Conservation (phyloP, 1,284 basidiomycete genomes). For the Naganishia sp. region DNA sequence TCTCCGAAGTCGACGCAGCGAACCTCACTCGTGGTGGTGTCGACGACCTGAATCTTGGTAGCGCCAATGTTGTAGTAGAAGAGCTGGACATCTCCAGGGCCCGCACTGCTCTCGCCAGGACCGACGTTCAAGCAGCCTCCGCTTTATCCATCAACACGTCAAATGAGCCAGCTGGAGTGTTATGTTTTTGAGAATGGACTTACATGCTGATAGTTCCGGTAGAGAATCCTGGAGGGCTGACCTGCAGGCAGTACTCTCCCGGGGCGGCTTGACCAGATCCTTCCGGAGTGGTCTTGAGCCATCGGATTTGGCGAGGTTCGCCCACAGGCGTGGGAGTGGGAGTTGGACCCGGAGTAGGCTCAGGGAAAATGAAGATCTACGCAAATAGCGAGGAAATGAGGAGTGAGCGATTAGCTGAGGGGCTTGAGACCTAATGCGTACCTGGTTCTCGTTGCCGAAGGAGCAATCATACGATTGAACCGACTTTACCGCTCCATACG, state of each 20-base stretch:
- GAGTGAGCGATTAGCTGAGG: too few relatives aligned
- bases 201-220: not conserved
- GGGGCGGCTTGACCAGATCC: too few relatives aligned
- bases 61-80: conserved; percentile 9
- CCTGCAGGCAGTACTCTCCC: conserved; percentile 12
- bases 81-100: not conserved
- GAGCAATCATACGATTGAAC: conserved; percentile 15
- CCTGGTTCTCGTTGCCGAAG: conserved; percentile 23
- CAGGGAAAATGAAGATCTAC: conserved; percentile 9
- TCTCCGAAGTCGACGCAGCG: conserved; percentile 20
- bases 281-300: not conserved
- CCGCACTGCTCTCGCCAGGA: not conserved
- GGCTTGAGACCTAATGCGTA: not conserved
- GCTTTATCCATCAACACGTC: not conserved
- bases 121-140: not conserved
- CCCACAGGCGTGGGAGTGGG: not conserved
- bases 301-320: not conserved
- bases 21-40: not conserved
- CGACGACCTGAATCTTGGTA: conserved; percentile 1
- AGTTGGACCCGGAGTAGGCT: not conserved
- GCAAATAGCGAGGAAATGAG: not conserved
- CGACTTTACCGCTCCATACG: conserved; percentile 7
- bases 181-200: not conserved
- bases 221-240: conserved; percentile 11
- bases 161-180: too few relatives aligned